Evolutionary conservation across 139 green algal genomes (phyloP), one percentile per base, ranked within the genome.

Genomic region (Chlorella vulgaris): DNA sequence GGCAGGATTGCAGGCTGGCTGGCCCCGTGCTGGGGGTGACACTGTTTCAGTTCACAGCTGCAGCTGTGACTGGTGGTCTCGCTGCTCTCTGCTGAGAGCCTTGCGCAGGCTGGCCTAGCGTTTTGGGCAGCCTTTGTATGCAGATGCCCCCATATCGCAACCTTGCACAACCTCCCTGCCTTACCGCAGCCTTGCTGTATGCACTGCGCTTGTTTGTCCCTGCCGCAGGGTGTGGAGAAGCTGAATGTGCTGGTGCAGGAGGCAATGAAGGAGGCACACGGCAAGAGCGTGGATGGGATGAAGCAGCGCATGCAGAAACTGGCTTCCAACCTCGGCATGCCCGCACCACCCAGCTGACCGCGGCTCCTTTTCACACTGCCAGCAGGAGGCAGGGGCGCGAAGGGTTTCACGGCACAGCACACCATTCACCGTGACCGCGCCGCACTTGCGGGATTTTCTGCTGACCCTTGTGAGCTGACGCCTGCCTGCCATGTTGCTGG

Each of bases 201-300:
- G 21, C 0, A 7, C 0, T 76, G 35, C 15, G 18, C 40, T 33
- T 40, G 3, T 38, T 26, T 19, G 22, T 58, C 13, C 0, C 6
- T 40, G 5, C 66, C n/a, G 50, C 78, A 76, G 65, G 63, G 65
- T 13, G 65, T 76, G 47, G 77, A 77, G 15, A 53, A 60, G 47
- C 66, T 83, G 10, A 76, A 83, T 18, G 42, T 53, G 42, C 62
- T 75, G 62, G 76, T 82, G 33, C 15, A 86, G 7, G 81, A 91
- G 53, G 95, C 95, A 6, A 97, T 97, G 94, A 88, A 91, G 70
- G 95, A 98, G 42, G 91, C 95, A 0, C 95, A 98, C 83, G 71
- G 65, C 5, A 98, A 98, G 90, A 94, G 87, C 47, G 91, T 96
- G 1, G 79, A 87, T 81, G 91, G 88, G 40, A 95, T 96, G 93